These are phyloP conservation scores for Colletotrichum shisoi DNA, from an alignment of 2,329 filamentous ascomycete species.

Conservation along the genomic window DNA sequence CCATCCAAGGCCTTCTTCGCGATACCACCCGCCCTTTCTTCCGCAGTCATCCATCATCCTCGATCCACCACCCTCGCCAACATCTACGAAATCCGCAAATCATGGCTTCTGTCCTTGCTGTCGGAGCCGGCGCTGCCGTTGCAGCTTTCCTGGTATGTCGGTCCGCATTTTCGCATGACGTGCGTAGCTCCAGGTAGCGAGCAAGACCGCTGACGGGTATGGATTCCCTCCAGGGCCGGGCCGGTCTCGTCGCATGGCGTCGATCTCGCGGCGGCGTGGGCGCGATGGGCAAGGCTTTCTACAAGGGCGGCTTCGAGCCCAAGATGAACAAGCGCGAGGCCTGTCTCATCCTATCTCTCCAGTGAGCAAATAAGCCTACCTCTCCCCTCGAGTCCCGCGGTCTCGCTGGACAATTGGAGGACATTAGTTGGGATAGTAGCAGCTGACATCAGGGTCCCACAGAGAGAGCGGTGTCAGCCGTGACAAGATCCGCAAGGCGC, in stretches of 20 bases:
- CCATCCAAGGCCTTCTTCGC: slow-evolving; percentile 6
- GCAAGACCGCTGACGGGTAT: slow-evolving; percentile 36
- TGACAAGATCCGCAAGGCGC: slow-evolving; percentile 93
- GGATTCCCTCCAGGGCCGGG: slow-evolving; percentile 73
- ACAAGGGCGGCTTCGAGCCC: slow-evolving; percentile 97
- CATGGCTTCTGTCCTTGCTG: slow-evolving; percentile 57
- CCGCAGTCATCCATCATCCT: slow-evolving; percentile 20
- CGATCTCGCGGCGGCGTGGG: slow-evolving; percentile 80
- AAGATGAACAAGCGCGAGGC: slow-evolving; percentile 95
- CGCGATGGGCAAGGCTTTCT: slow-evolving; percentile 87
- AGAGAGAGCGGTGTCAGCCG: slow-evolving; percentile 89
- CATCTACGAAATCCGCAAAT: slow-evolving; percentile 18
- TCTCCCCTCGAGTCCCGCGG: too few relatives aligned
- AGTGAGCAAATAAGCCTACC: slow-evolving; percentile 61
- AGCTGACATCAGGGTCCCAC: neutral
- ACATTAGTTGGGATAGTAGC: neutral
- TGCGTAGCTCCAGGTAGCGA: slow-evolving; percentile 3
- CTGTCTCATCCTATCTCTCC: slow-evolving; percentile 86
- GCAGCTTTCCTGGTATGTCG: slow-evolving; percentile 61
- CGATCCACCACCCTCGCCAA: neutral
- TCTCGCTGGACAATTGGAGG: neutral
- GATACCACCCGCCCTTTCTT: slow-evolving; percentile 19
- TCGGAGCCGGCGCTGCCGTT: slow-evolving; percentile 59
- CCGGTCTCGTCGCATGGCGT: slow-evolving; percentile 87
- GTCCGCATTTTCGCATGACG: neutral